Evolutionary conservation across 257 asterid genomes (phyloP).

Genomic region (Apocynum venetum): DNA sequence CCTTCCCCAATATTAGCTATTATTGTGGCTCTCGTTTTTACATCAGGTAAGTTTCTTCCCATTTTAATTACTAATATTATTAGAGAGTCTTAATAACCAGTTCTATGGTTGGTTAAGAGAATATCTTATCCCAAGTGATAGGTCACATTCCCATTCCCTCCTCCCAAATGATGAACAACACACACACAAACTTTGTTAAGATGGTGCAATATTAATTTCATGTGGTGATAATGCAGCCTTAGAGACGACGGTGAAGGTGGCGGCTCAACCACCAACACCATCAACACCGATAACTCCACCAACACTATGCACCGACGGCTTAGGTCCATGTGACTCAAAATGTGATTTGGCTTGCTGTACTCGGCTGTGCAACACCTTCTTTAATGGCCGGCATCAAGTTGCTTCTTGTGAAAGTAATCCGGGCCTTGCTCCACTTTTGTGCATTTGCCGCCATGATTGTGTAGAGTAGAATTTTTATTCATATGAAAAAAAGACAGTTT

Average conservation of each 20-base stretch:
- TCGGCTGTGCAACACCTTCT: neutral
- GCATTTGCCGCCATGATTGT: slow-evolving; percentile 10
- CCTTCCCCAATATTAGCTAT: neutral
- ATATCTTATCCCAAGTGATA: no score
- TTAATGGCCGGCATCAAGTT: neutral
- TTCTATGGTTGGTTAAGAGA: no score
- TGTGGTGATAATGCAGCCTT: neutral
- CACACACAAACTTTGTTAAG: no score
- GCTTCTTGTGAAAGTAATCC: neutral
- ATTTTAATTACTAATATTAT: no score
- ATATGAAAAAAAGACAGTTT: no score
- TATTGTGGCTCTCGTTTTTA: neutral
- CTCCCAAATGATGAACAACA: no score
- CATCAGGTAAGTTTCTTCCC: neutral
- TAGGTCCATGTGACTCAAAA: neutral
- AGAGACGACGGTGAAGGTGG: neutral
- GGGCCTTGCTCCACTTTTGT: neutral
- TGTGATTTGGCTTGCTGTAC: neutral
- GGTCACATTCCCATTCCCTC: no score
- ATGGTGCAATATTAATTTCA: no score
- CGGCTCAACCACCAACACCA: neutral
- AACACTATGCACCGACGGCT: neutral
- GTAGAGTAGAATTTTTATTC: no score
- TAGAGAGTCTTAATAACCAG: no score
- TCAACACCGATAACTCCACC: neutral